phyloP scores from a whole-genome alignment of 306 rosid genomes.

The Castanopsis chinensis region DNA sequence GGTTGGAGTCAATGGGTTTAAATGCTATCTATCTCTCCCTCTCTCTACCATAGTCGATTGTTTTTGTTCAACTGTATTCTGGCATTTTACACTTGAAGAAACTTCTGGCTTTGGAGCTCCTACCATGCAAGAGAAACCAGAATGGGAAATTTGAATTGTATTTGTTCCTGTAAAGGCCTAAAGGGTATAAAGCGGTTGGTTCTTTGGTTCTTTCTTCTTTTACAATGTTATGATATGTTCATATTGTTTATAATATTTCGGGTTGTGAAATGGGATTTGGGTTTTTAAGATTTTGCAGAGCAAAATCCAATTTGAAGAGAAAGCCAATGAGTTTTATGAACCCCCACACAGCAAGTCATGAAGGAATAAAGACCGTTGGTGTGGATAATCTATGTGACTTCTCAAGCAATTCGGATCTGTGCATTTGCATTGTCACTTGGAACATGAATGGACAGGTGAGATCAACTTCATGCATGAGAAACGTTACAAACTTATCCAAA shows the following conservation, averaged over 20 bases:
- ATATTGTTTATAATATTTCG: background rate
- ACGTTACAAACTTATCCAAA: too few species aligned
- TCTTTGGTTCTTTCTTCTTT: background rate
- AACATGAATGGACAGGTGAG: slow-evolving; percentile 74
- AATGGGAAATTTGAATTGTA: slow-evolving; percentile 26
- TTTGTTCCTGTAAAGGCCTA: slow-evolving; percentile 31
- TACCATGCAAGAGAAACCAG: background rate
- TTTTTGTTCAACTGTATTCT: background rate
- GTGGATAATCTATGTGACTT: slow-evolving; percentile 36
- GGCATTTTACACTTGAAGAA: background rate
- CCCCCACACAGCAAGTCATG: slow-evolving; percentile 35
- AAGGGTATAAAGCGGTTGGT: slow-evolving; percentile 20
- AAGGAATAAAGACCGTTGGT: slow-evolving; percentile 53
- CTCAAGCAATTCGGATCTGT: slow-evolving; percentile 44
- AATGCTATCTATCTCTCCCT: background rate
- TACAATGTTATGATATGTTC: background rate
- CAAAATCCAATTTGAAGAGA: slow-evolving; percentile 29
- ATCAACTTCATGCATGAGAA: too few species aligned
- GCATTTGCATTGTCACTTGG: slow-evolving; percentile 66
- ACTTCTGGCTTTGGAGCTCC: background rate
- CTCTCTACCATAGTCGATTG: background rate
- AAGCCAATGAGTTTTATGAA: slow-evolving; percentile 32
- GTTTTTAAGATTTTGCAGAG: slow-evolving; percentile 15
- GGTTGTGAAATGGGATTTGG: background rate
- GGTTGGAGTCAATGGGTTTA: slow-evolving; percentile 22